phyloP scores from a whole-genome alignment of 2,329 filamentous ascomycete species.

The Golovinomyces cichoracearum region DNA sequence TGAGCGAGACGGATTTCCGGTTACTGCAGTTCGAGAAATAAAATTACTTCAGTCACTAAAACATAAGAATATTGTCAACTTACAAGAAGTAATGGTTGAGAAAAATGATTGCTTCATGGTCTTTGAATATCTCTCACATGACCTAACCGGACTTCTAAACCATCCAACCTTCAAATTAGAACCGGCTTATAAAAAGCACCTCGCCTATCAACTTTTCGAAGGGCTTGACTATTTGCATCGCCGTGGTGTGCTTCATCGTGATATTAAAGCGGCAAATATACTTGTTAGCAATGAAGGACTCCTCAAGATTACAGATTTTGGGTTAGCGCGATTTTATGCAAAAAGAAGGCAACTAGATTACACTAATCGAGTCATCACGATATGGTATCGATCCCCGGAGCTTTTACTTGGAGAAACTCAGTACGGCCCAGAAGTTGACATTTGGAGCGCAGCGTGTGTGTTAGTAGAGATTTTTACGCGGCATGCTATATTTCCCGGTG shows the following conservation, averaged over 20 bases:
- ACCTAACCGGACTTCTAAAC: slow-evolving; percentile 81
- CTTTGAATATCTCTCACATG: slow-evolving; percentile 91
- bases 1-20: slow-evolving; percentile 70
- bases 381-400: slow-evolving; percentile 88
- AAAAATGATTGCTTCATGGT: slow-evolving; percentile 99
- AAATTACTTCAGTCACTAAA: slow-evolving; percentile 70
- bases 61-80: slow-evolving; percentile 55
- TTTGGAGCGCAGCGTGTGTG: slow-evolving; percentile 94
- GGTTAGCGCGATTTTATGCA: slow-evolving; percentile 81
- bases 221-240: slow-evolving; percentile 82
- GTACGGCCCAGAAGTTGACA: slow-evolving; percentile 71
- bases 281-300: slow-evolving; percentile 72
- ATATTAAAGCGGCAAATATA: slow-evolving; percentile 97
- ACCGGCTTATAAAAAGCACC: slow-evolving; percentile 66
- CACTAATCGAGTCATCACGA: slow-evolving; percentile 94
- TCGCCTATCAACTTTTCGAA: slow-evolving; percentile 79
- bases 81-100: slow-evolving; percentile 92
- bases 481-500: slow-evolving; percentile 80
- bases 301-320: slow-evolving; percentile 86
- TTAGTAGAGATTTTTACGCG: slow-evolving; percentile 90
- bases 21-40: slow-evolving; percentile 75
- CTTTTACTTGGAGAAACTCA: slow-evolving; percentile 73
- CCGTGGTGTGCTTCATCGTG: slow-evolving; percentile 78
- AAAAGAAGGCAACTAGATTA: slow-evolving; percentile 84
- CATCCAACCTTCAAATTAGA: slow-evolving; percentile 78